Percentiles rank a stretch among this genome's conserved stretches.
Conservation (phyloP, 768 basidiomycete genomes). For the Lyophyllum atratum region DNA sequence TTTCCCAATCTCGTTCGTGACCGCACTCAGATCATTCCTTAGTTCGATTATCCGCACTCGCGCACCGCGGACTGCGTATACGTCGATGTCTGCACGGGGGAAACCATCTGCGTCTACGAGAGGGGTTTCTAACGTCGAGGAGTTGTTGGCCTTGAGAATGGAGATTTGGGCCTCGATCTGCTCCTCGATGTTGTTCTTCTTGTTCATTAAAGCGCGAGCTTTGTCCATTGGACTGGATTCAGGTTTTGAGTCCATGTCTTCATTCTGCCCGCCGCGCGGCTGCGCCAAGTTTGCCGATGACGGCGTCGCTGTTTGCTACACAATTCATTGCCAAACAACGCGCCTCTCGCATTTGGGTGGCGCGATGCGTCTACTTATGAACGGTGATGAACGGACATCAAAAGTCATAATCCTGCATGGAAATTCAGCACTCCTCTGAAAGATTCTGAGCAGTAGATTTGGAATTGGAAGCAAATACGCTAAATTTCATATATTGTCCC, state of each 20-base stretch:
- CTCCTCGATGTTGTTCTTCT: conserved; percentile 72
- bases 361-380: no score
- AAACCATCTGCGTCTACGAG: conserved; percentile 89
- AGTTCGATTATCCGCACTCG: conserved; percentile 79
- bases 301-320: conserved; percentile 1
- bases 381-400: no score
- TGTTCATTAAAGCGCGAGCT: conserved; percentile 64
- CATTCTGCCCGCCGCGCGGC: no score
- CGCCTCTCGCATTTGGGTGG: neutral
- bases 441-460: no score
- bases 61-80: conserved; percentile 76
- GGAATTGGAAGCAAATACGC: no score
- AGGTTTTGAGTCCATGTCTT: no score
- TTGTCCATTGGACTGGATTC: conserved; percentile 54
- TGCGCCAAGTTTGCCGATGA: neutral
- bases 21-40: conserved; percentile 70
- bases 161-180: conserved; percentile 65
- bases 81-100: conserved; percentile 83
- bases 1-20: conserved; percentile 67
- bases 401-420: no score
- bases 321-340: conserved; percentile 9
- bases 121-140: conserved; percentile 66
- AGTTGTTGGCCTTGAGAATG: conserved; percentile 68
- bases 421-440: no score
- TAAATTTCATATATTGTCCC: no score